Evolutionary conservation across 1,139 yeast species (phyloP).

Genomic region (Pichia sp.): DNA sequence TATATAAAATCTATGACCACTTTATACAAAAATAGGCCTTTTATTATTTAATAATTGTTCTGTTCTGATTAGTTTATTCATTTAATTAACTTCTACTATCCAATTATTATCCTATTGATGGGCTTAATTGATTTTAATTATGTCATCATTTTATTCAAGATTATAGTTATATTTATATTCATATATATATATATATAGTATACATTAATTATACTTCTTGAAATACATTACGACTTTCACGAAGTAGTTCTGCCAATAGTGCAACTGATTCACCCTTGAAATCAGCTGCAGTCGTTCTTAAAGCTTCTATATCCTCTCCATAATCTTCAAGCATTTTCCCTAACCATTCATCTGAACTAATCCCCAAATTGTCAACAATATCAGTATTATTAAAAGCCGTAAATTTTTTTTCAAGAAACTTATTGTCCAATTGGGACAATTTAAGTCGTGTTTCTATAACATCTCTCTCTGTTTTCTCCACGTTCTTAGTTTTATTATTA

Average conservation of each 20-base stretch:
- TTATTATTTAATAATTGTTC: no score
- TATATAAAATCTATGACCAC: no score
- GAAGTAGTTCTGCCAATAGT: constrained; percentile 13
- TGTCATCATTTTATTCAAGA: no score
- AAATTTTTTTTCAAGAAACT: neutral
- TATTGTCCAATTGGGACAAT: constrained; percentile 3
- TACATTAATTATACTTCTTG: constrained; percentile 5
- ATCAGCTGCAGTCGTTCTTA: constrained; percentile 12
- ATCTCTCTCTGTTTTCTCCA: constrained; percentile 3
- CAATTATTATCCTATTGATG: no score
- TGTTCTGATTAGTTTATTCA: no score
- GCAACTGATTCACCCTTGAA: constrained; percentile 13
- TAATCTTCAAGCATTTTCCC: constrained; percentile 12
- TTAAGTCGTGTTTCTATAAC: constrained; percentile 6
- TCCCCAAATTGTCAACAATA: neutral
- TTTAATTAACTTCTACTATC: no score
- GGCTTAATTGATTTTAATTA: no score
- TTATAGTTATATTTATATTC: no score
- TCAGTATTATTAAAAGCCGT: neutral
- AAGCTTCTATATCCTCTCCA: constrained; percentile 16
- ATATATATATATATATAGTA: no score
- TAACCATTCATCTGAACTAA: constrained; percentile 15
- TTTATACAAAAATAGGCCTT: no score
- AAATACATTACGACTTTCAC: constrained; percentile 11
- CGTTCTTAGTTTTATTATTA: neutral